Conservation (phyloP, 2,329 filamentous ascomycete species). For the Calonectria henricotiae region DNA sequence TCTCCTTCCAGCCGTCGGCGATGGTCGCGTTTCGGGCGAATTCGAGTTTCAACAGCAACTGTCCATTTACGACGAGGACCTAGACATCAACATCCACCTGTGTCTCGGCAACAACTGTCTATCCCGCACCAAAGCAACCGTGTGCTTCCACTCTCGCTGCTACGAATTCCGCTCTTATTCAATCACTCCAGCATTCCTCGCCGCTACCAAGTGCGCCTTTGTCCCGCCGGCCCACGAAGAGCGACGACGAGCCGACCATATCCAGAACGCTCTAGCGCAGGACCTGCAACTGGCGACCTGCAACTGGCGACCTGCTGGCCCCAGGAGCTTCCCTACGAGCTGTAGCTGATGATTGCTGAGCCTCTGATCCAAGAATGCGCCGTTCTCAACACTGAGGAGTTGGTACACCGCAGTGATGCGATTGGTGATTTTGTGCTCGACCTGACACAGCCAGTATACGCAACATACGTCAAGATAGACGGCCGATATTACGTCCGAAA, state of each 20-base stretch:
- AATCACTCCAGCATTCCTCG: constrained; percentile 35
- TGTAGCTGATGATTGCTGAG: constrained; percentile 35
- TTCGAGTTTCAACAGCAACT: constrained; percentile 14
- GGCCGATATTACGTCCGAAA: constrained; percentile 33
- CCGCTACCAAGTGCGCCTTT: constrained; percentile 36
- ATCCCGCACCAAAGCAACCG: constrained; percentile 25
- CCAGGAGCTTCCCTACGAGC: constrained; percentile 33
- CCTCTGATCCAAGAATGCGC: constrained; percentile 25
- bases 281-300: constrained; percentile 22
- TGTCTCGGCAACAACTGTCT: not conserved
- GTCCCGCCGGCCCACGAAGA: constrained; percentile 22
- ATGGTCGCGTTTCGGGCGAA: constrained; percentile 30
- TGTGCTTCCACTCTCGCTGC: constrained; percentile 34
- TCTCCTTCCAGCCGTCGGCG: constrained; percentile 17
- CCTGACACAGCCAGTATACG: constrained; percentile 29
- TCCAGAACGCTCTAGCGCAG: constrained; percentile 26
- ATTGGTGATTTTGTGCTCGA: constrained; percentile 20
- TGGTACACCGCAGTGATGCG: constrained; percentile 23
- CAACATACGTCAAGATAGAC: constrained; percentile 33
- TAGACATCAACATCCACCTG: constrained; percentile 27
- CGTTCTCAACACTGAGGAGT: constrained; percentile 28
- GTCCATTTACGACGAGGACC: constrained; percentile 24
- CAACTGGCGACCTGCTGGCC: constrained; percentile 17
- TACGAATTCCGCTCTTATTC: constrained; percentile 33
- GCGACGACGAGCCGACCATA: constrained; percentile 36